These are phyloP conservation scores for Fraxinus baroniana DNA, from an alignment of 305 asterid species.

Conservation along the genomic window DNA sequence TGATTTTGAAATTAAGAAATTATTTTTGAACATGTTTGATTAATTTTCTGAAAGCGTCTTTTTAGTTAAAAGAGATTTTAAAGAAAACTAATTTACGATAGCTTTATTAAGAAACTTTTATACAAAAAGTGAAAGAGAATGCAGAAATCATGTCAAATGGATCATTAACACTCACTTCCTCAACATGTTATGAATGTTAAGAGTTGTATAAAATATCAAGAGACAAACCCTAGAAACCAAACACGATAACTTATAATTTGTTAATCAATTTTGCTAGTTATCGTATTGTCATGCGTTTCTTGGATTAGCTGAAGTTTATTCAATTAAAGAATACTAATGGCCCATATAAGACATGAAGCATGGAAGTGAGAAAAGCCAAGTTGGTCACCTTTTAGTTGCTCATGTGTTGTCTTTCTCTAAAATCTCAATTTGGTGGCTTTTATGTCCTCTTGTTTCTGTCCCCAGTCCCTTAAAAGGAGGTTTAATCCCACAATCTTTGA, in stretches of 20 bases:
- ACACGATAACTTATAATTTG: constrained; percentile 6
- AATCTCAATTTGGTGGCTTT: constrained; percentile 49
- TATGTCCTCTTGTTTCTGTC: constrained; percentile 46
- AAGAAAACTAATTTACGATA: too few species aligned
- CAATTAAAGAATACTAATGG: constrained; percentile 25
- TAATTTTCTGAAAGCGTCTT: too few species aligned
- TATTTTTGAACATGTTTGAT: background rate
- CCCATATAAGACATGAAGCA: constrained; percentile 35
- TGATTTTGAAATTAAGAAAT: too few species aligned
- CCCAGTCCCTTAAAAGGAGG: constrained; percentile 55
- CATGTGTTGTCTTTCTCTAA: constrained; percentile 36
- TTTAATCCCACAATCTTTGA: constrained; percentile 40
- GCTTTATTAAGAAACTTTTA: background rate
- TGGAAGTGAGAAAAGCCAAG: constrained; percentile 49
- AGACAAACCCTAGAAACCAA: constrained; percentile 40
- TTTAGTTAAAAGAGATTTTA: too few species aligned
- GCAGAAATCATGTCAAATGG: background rate
- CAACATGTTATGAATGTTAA: background rate
- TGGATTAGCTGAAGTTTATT: constrained; percentile 31
- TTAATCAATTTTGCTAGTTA: constrained; percentile 16
- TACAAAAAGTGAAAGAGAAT: background rate
- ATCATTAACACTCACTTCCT: background rate
- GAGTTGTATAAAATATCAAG: background rate
- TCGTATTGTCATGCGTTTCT: constrained; percentile 34
- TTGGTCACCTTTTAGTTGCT: constrained; percentile 45